phyloP scores from a whole-genome alignment of 2,329 filamentous ascomycete genomes.

The Tolypocladium album region DNA sequence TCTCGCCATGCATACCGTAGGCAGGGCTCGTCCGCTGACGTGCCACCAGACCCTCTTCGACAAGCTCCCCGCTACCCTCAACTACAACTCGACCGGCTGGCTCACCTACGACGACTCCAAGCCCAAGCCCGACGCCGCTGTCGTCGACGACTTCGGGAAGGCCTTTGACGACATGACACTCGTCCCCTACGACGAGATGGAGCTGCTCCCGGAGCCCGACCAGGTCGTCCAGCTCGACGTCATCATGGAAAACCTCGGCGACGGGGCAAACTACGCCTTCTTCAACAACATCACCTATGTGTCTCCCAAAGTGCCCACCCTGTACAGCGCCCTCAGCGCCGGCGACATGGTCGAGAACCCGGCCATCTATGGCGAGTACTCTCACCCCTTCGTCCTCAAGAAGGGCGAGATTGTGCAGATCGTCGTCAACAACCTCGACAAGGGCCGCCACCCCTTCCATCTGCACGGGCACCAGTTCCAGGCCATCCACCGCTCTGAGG shows the following conservation, averaged over 20 bases:
- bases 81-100: slow-evolving; percentile 59
- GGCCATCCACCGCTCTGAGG: slow-evolving; percentile 47
- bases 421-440: slow-evolving; percentile 66
- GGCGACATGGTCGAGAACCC: slow-evolving; percentile 49
- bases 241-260: slow-evolving; percentile 48
- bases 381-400: slow-evolving; percentile 57
- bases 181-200: too few species aligned
- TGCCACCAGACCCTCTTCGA: slow-evolving; percentile 53
- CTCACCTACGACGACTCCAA: slow-evolving; percentile 43
- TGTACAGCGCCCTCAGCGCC: slow-evolving; percentile 64
- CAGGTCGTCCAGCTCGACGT: slow-evolving; percentile 52
- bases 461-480: slow-evolving; percentile 72
- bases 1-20: neutral
- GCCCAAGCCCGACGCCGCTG: slow-evolving; percentile 35
- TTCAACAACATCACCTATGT: slow-evolving; percentile 73
- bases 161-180: too few species aligned
- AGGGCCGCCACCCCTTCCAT: slow-evolving; percentile 64
- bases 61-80: slow-evolving; percentile 51
- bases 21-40: neutral
- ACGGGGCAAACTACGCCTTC: slow-evolving; percentile 53
- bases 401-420: slow-evolving; percentile 61
- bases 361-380: slow-evolving; percentile 53
- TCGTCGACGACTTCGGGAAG: slow-evolving; percentile 51
- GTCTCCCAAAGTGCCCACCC: slow-evolving; percentile 62
- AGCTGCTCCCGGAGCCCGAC: slow-evolving; percentile 50